phyloP scores from a whole-genome alignment of 2,329 filamentous ascomycete species.

The Macroventuria anomochaeta region DNA sequence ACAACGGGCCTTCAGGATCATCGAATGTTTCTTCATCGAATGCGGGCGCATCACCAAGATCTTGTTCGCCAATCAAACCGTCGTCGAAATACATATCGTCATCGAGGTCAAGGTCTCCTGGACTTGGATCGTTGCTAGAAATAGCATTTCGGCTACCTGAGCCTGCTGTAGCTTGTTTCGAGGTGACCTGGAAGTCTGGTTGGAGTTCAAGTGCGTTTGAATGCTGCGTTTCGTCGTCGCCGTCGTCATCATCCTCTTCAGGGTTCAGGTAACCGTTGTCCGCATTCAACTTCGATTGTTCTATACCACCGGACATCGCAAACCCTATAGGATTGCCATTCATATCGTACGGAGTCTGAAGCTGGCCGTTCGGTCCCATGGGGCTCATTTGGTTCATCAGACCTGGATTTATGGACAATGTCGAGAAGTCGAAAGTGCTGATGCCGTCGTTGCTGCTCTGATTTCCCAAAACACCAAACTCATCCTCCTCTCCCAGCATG shows the following conservation, averaged over 20 bases:
- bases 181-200: background rate
- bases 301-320: conserved; percentile 38
- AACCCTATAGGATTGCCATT: conserved; percentile 44
- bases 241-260: conserved; percentile 14
- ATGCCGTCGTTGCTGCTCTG: conserved; percentile 32
- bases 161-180: background rate
- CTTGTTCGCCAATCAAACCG: conserved; percentile 63
- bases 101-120: conserved; percentile 28
- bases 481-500: conserved; percentile 52
- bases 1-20: conserved; percentile 52
- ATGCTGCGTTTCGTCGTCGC: conserved; percentile 20
- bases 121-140: conserved; percentile 16
- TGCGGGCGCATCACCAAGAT: conserved; percentile 57
- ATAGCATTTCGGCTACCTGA: conserved; percentile 2
- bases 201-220: conserved; percentile 10
- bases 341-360: conserved; percentile 38
- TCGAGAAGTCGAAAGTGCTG: conserved; percentile 43
- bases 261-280: conserved; percentile 6
- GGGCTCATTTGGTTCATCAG: conserved; percentile 29
- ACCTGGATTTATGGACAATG: conserved; percentile 32
- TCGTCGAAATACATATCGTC: conserved; percentile 75
- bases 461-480: conserved; percentile 35
- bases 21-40: conserved; percentile 81
- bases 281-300: conserved; percentile 12
- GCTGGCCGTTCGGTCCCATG: conserved; percentile 30